Percentiles rank a stretch among this genome's conserved stretches.
Evolutionary conservation across 2,329 filamentous ascomycete species (phyloP).

Genomic region (Epichloe aotearoae): DNA sequence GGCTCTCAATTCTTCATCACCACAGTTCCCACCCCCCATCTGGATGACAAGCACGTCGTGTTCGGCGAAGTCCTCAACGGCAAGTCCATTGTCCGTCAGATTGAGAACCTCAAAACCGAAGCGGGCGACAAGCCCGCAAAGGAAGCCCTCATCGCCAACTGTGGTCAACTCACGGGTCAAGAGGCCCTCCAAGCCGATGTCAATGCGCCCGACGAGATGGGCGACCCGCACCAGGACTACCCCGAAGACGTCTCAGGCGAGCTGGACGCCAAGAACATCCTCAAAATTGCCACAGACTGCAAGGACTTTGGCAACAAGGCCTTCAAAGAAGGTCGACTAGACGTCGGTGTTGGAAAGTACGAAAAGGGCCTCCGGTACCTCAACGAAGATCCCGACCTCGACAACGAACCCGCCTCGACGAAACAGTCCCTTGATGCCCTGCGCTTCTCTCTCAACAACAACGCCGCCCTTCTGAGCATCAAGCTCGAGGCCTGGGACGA

Average conservation of each 20-base stretch:
- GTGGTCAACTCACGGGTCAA: conserved; percentile 68
- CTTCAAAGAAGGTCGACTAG: conserved; percentile 66
- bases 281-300: conserved; percentile 69
- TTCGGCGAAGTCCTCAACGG: conserved; percentile 90
- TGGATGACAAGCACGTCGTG: conserved; percentile 94
- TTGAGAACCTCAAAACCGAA: conserved; percentile 71
- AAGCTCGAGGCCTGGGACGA: conserved; percentile 65
- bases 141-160: conserved; percentile 66
- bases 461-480: conserved; percentile 72
- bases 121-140: conserved; percentile 63
- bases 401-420: conserved; percentile 57
- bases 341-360: conserved; percentile 75
- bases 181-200: conserved; percentile 53
- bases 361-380: conserved; percentile 85
- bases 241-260: conserved; percentile 65
- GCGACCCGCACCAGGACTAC: conserved; percentile 90
- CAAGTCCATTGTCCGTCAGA: conserved; percentile 78
- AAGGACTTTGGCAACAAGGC: conserved; percentile 89
- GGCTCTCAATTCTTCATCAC: conserved; percentile 98
- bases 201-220: conserved; percentile 63
- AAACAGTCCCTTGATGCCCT: conserved; percentile 56
- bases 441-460: conserved; percentile 78
- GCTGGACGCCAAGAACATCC: conserved; percentile 53
- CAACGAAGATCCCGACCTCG: conserved; percentile 66
- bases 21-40: conserved; percentile 84